Evolutionary conservation across 164 flowering plant genomes (phyloP), one percentile per base, ranked within the genome.

Genomic region (Liriodendron chinense): DNA sequence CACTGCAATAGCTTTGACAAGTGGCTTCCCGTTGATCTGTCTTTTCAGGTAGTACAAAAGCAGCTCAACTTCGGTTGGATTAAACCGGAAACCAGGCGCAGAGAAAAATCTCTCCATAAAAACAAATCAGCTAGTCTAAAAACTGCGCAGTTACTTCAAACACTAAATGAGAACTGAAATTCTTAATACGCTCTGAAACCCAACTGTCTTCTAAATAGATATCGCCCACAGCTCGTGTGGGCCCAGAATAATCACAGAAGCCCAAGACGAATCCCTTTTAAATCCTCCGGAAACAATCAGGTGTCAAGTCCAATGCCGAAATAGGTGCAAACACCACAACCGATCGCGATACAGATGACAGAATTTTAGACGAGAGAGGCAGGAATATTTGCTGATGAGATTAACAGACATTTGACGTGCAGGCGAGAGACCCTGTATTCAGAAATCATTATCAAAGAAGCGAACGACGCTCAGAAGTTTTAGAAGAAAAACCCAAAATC

Each of bases 81-180:
- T 91, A 78, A 96, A 96, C 25, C 98, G 92, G 77, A 87, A 87
- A 0, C 99, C 98, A 0, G 94, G 98, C 23, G 83, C 86, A 24
- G 85, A 83, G 2, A 68, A 67, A 49, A 24, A 66, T 66, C 65
- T 81, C 49, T 74, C 88, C 92, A 87, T 88, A 10, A 47, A 10
- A 57, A 57, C 49, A 16, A 6, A 67, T 43, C 18, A 67, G 20
- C 28, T 18, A 67, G 10, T 24, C n/a, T 16, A 67, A 34, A 10
- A 67, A 79, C 79, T 20, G 25, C 16, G 9, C 59, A 53, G 59
- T 67, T 67, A 20, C 22, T 67, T 26, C 18, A 67, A 67, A 67
- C 26, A 18, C 69, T 14, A 14, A 26, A 67, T 53, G 16, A 47
- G 43, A 26, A 16, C 69, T 14, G 43, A 65, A 67, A 14, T 18